Conservation (phyloP, 805 yeast species). For the Sugiyamaella americana region DNA sequence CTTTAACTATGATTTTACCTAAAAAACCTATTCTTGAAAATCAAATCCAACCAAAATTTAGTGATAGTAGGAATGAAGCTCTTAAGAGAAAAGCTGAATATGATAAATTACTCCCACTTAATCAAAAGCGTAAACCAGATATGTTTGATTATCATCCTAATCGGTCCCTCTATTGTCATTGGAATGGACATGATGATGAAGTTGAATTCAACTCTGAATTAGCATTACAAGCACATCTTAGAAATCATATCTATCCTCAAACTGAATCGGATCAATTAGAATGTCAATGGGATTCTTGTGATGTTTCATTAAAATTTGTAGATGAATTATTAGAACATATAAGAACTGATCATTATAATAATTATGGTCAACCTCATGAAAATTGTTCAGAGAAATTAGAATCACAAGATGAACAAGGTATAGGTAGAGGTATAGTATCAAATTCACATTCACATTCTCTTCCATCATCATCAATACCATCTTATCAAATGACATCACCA, state of each 20-base stretch:
- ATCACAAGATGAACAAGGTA: too few relatives aligned
- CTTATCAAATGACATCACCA: too few relatives aligned
- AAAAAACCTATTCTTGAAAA: neutral
- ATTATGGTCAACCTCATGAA: slow-evolving; percentile 15
- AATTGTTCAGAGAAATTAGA: too few relatives aligned
- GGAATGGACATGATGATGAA: slow-evolving; percentile 31
- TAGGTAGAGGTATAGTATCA: too few relatives aligned
- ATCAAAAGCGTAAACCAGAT: neutral
- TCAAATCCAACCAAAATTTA: slow-evolving; percentile 1
- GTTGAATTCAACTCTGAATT: slow-evolving; percentile 24
- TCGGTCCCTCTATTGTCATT: slow-evolving; percentile 29
- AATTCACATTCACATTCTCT: slow-evolving; percentile 16
- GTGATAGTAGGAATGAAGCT: neutral
- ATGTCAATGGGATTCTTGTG: slow-evolving; percentile 39
- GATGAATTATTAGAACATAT: slow-evolving; percentile 27
- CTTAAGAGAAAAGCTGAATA: neutral
- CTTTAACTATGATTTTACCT: neutral
- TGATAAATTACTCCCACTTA: neutral
- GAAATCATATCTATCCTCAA: slow-evolving; percentile 14
- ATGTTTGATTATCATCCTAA: neutral
- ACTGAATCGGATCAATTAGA: slow-evolving; percentile 13
- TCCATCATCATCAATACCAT: slow-evolving; percentile 2
- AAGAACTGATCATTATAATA: slow-evolving; percentile 20
- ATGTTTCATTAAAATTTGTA: slow-evolving; percentile 24
- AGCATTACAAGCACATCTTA: slow-evolving; percentile 27